Percentiles rank a stretch among this genome's conserved stretches.
Conservation (phyloP, 345 rosid species). For the Sonneratia caseolaris region DNA sequence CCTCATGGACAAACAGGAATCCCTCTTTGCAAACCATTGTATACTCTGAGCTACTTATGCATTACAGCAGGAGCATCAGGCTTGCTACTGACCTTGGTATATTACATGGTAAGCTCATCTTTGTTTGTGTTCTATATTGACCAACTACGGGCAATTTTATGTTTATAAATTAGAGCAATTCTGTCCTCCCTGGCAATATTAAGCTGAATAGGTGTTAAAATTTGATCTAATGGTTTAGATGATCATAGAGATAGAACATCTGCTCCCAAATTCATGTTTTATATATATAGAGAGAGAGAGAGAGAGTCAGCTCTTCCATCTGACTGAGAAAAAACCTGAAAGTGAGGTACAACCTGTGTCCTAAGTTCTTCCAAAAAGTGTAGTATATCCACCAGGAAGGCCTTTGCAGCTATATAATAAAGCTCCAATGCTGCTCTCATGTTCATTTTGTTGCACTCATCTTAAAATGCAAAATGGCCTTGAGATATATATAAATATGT, state of each 20-base stretch:
- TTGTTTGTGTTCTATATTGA: background rate
- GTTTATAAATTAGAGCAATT: too few relatives aligned
- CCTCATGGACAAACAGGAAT: conserved; percentile 26
- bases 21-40: conserved; percentile 44
- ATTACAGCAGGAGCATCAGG: conserved; percentile 51
- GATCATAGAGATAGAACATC: background rate
- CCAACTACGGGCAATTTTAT: background rate
- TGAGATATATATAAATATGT: background rate
- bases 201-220: background rate
- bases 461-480: background rate
- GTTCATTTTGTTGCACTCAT: background rate
- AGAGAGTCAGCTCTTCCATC: background rate
- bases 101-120: conserved; percentile 31
- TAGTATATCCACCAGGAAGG: background rate
- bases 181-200: background rate
- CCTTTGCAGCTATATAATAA: background rate
- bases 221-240: background rate
- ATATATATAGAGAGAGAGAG: background rate
- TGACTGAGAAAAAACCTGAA: background rate
- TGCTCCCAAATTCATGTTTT: background rate
- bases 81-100: conserved; percentile 31
- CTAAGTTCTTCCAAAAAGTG: background rate
- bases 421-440: background rate
- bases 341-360: background rate
- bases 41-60: conserved; percentile 45